Evolutionary conservation across 257 asterid genomes (phyloP).

Genomic region (Solanum dulcamara): DNA sequence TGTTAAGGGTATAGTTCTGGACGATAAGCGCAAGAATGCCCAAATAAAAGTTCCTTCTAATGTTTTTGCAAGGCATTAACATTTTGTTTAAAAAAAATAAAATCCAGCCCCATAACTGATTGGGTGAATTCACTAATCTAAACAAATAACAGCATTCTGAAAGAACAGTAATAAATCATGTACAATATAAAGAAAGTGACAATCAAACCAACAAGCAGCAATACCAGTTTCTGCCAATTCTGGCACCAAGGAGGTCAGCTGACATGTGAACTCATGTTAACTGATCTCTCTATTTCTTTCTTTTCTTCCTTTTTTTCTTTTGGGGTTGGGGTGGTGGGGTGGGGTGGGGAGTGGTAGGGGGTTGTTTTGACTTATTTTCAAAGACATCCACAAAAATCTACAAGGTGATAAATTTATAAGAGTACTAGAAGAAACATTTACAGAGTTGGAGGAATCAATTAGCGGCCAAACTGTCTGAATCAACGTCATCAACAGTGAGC

Average conservation of each 20-base stretch:
- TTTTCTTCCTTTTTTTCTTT: background rate
- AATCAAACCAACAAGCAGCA: background rate
- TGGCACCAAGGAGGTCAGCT: background rate
- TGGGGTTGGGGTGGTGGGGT: background rate
- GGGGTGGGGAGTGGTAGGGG: no score
- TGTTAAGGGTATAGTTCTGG: background rate
- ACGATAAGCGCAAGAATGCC: background rate
- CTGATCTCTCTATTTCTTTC: background rate
- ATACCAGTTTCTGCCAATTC: background rate
- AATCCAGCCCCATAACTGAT: background rate
- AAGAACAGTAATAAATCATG: background rate
- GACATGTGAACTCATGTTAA: background rate
- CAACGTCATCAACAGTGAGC: constrained; percentile 57
- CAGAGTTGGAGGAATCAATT: constrained; percentile 15
- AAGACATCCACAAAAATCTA: background rate
- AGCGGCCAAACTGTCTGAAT: constrained; percentile 40
- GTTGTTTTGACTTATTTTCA: background rate
- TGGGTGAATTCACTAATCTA: background rate
- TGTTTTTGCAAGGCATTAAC: background rate
- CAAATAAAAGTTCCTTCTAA: background rate
- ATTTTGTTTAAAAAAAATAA: background rate
- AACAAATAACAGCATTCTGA: background rate
- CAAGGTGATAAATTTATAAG: background rate
- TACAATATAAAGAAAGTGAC: background rate
- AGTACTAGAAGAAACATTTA: constrained; percentile 3